phyloP scores from a whole-genome alignment of 257 asterid genomes.

The Solanum etuberosum region DNA sequence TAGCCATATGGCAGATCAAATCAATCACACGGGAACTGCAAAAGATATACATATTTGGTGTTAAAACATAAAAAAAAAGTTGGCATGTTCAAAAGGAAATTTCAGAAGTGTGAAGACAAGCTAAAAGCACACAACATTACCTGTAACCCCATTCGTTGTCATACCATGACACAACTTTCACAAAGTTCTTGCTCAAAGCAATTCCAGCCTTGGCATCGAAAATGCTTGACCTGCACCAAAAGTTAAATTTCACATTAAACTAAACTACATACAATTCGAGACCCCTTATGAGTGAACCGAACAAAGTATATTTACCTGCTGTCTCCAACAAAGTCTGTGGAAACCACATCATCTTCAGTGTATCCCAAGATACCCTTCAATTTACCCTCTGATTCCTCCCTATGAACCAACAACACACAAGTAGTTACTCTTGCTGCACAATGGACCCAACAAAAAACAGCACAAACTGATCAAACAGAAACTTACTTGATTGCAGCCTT shows the following conservation, averaged over 20 bases:
- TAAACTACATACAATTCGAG: not conserved
- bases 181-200: slow-evolving; percentile 54
- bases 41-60: not conserved
- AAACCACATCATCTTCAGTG: slow-evolving; percentile 75
- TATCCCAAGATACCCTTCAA: slow-evolving; percentile 78
- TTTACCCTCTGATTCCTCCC: slow-evolving; percentile 71
- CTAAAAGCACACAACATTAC: slow-evolving; percentile 2
- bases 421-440: not conserved
- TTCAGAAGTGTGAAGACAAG: not conserved
- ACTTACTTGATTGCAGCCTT: slow-evolving; percentile 68
- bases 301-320: slow-evolving; percentile 27
- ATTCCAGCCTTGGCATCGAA: slow-evolving; percentile 85
- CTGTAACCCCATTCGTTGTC: slow-evolving; percentile 85
- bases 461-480: not conserved
- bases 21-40: slow-evolving; percentile 69
- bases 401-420: slow-evolving; percentile 2
- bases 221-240: slow-evolving; percentile 59
- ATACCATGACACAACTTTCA: slow-evolving; percentile 65
- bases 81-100: too few species aligned
- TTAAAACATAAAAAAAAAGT: not conserved
- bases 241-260: not conserved
- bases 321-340: slow-evolving; percentile 69
- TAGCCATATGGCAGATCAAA: slow-evolving; percentile 51
- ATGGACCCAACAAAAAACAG: not conserved
- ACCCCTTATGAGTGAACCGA: not conserved